A percentile compares a stretch with the other conserved stretches of the same genome.
Conservation (phyloP, 768 basidiomycete species). For the Pulveroboletus ravenelii region DNA sequence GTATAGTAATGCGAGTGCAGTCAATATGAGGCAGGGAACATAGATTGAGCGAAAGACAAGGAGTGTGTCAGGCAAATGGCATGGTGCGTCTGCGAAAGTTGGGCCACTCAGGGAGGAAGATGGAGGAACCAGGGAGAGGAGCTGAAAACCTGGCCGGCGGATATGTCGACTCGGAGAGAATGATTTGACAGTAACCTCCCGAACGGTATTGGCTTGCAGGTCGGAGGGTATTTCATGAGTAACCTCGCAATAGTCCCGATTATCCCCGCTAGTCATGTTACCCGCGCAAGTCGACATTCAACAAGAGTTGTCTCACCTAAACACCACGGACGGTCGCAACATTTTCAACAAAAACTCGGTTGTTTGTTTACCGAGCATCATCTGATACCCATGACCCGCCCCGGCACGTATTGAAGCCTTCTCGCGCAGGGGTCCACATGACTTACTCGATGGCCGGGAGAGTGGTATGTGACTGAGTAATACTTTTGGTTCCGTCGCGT, state of each 20-base stretch:
- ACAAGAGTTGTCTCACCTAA: conserved; percentile 49
- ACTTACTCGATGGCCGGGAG: conserved; percentile 63
- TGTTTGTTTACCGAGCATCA: conserved; percentile 76
- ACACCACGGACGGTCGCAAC: conserved; percentile 63
- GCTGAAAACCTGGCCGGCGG: conserved; percentile 75
- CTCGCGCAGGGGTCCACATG: conserved; percentile 77
- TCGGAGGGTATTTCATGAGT: conserved; percentile 42
- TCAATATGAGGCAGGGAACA: conserved; percentile 55
- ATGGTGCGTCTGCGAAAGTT: conserved; percentile 62
- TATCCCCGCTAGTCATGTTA: conserved; percentile 60
- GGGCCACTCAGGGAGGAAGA: conserved; percentile 24
- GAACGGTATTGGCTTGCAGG: conserved; percentile 33
- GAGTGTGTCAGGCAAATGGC: conserved; percentile 72
- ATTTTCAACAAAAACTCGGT: conserved; percentile 64
- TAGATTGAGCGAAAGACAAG: conserved; percentile 60
- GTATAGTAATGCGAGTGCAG: conserved; percentile 43
- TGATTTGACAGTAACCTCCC: conserved; percentile 85
- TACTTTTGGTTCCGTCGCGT: conserved; percentile 35
- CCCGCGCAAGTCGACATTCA: neutral
- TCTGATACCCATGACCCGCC: conserved; percentile 79
- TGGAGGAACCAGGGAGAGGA: conserved; percentile 60
- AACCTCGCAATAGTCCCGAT: conserved; percentile 88
- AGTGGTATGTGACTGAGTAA: conserved; percentile 87
- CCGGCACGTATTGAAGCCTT: conserved; percentile 65
- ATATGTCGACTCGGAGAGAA: conserved; percentile 77